Base-by-base conservation (phyloP, 495 filamentous ascomycete genomes). In the Clavariopsis aquatica region DNA sequence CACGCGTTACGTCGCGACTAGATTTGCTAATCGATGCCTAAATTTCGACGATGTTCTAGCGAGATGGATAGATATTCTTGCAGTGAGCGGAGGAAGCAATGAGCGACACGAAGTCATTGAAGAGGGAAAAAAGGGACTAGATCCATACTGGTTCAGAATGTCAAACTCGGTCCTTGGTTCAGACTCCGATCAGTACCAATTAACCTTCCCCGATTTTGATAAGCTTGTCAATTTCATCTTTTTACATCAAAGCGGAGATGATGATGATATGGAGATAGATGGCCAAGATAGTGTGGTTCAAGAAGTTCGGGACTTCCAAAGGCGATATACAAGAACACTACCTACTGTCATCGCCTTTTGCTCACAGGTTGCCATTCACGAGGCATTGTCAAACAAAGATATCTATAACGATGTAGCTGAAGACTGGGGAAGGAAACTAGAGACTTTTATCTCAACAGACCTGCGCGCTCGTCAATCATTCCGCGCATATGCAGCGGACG, bases 21-120 rank as follows among this genome's bases (percentile, higher is more conserved):
- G 92, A 24, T 97, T 92, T 79, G 89, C 92, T 2, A 97, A 97
- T 69, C 81, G 89, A n/a, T 96, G 91, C 69, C 79, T 98, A 12
- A 85, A 87, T 1, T 97, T 88, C 64, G 80, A 77, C 36, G 91
- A 95, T 70, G 81, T 91, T 13, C 79, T 85, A 22, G 94, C 88
- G 41, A 84, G 93, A 47, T 98, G 91, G 91, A 88, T 95, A 51
- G 83, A 96, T 75, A 79, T 97, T 29, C 80, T 96, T 64, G 92
- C 92, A 43, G 75, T 95, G 45, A 84, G 87, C 36, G 81, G 80
- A 20, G 82, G 82, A 1, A 76, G 79, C 4, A 78, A 81, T 34
- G 87, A 91, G 69, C 82, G 88, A 51, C 87, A 87, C 43, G 93
- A 97, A 70, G 85, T 96, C 0, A 74, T 90, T 0, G 94, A 98